Percentiles rank a stretch among this genome's conserved stretches.
Conservation (phyloP, 345 rosid genomes). For the Linum usitatissimum region DNA sequence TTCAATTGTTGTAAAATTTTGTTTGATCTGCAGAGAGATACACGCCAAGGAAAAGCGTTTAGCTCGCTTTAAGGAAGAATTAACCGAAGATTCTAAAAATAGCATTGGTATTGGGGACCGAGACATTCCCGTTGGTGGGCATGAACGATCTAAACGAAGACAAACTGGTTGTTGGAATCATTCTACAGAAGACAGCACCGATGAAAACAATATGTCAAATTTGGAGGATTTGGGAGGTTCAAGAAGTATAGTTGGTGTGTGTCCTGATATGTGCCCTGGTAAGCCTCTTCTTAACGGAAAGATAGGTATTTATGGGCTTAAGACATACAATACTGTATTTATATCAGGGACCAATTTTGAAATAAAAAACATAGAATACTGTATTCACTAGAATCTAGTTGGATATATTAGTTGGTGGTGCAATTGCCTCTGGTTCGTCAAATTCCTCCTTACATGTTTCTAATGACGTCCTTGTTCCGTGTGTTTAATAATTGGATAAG, state of each 20-base stretch:
- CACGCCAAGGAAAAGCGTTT: slow-evolving; percentile 80
- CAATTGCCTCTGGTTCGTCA: background rate
- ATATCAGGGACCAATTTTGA: too few relatives aligned
- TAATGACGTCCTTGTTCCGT: too few relatives aligned
- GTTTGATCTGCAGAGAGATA: slow-evolving; percentile 43
- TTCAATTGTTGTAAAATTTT: background rate
- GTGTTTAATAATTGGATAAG: background rate
- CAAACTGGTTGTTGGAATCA: slow-evolving; percentile 15
- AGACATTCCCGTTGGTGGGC: slow-evolving; percentile 25
- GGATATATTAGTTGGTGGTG: background rate
- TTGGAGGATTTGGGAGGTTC: slow-evolving; percentile 42
- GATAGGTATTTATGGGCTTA: background rate
- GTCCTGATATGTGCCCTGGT: slow-evolving; percentile 97
- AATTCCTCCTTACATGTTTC: background rate
- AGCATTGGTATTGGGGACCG: slow-evolving; percentile 29
- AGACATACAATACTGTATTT: background rate
- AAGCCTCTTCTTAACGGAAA: slow-evolving; percentile 17
- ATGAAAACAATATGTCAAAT: slow-evolving; percentile 32
- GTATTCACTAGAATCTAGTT: background rate
- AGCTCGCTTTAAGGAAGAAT: slow-evolving; percentile 69
- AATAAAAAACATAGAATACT: background rate
- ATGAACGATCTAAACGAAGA: slow-evolving; percentile 27
- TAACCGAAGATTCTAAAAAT: slow-evolving; percentile 33
- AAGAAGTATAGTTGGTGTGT: slow-evolving; percentile 51
- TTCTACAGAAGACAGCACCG: slow-evolving; percentile 28